Conservation (phyloP, 208 protist genomes). For the Wallacemonas sp. region DNA sequence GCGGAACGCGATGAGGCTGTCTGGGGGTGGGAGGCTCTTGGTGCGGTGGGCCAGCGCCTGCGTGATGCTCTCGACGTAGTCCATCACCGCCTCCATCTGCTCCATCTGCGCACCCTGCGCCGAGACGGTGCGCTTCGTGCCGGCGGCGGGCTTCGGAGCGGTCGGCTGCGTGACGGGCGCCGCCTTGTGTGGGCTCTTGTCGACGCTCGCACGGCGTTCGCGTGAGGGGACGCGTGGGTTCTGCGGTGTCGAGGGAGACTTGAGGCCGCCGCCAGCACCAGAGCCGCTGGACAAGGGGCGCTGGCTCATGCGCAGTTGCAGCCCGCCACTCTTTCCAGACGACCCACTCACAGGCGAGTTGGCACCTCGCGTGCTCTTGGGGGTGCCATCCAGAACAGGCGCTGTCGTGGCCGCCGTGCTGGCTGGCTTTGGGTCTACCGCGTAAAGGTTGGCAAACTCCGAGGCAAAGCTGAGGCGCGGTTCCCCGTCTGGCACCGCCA, state of each 20-base stretch:
- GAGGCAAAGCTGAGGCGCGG: not conserved
- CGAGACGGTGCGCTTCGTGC: not conserved
- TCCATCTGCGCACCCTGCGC: constrained; percentile 26
- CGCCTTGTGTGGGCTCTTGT: too few species aligned
- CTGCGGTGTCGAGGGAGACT: too few species aligned
- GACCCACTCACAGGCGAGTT: too few species aligned
- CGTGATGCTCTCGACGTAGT: constrained; percentile 54
- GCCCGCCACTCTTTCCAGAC: not conserved
- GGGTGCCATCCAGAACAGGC: too few species aligned
- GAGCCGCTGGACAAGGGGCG: not conserved
- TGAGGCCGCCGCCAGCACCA: not conserved
- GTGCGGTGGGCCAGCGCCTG: constrained; percentile 42
- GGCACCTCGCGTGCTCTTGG: too few species aligned
- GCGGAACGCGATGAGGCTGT: constrained; percentile 42
- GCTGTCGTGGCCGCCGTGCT: too few species aligned
- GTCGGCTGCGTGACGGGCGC: too few species aligned
- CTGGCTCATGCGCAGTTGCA: not conserved
- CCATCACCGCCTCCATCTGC: constrained; percentile 61
- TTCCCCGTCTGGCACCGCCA: too few species aligned
- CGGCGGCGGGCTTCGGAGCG: too few species aligned
- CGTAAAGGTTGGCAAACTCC: constrained; percentile 13
- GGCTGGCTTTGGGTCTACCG: too few species aligned
- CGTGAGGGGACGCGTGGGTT: not conserved
- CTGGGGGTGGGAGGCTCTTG: constrained; percentile 49
- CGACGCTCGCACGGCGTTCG: too few species aligned